These are phyloP conservation scores for Fraxinus latifolia DNA, from an alignment of 305 asterid species.

Conservation along the genomic window DNA sequence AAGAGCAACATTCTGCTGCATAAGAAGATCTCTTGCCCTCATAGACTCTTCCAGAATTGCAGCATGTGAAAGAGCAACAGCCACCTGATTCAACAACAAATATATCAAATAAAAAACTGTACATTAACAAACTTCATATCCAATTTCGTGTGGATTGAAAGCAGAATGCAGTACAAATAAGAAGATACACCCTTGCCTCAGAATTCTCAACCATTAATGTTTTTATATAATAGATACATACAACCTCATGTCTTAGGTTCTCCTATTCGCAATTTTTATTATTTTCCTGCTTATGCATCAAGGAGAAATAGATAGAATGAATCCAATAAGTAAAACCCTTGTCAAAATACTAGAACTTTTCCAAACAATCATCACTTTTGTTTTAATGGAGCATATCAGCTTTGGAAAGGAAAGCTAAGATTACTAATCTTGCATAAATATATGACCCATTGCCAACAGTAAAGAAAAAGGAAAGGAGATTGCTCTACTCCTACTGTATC, in stretches of 20 bases:
- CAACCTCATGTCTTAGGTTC: not conserved
- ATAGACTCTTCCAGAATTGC: constrained; percentile 92
- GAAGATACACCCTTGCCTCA: not conserved
- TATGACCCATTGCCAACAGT: not conserved
- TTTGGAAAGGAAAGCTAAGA: not conserved
- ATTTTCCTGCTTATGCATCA: not conserved
- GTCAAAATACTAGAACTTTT: not conserved
- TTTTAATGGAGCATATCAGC: not conserved
- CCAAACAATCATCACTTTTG: not conserved
- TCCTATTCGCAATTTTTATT: not conserved
- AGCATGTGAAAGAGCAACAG: constrained; percentile 97
- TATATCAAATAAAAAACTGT: constrained; percentile 10
- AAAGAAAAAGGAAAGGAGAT: not conserved
- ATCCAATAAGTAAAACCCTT: not conserved
- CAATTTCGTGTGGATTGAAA: not conserved
- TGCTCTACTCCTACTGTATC: not conserved
- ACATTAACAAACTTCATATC: not conserved
- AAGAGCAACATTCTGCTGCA: constrained; percentile 89
- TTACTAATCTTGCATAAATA: not conserved
- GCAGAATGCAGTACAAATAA: not conserved
- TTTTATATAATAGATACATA: not conserved
- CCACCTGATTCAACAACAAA: constrained; percentile 55
- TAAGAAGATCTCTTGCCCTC: constrained; percentile 90
- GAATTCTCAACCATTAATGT: not conserved
- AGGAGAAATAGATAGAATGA: not conserved